Conservation (phyloP, 192 early-diverging fungal genomes). For the Coemansia reversa region DNA sequence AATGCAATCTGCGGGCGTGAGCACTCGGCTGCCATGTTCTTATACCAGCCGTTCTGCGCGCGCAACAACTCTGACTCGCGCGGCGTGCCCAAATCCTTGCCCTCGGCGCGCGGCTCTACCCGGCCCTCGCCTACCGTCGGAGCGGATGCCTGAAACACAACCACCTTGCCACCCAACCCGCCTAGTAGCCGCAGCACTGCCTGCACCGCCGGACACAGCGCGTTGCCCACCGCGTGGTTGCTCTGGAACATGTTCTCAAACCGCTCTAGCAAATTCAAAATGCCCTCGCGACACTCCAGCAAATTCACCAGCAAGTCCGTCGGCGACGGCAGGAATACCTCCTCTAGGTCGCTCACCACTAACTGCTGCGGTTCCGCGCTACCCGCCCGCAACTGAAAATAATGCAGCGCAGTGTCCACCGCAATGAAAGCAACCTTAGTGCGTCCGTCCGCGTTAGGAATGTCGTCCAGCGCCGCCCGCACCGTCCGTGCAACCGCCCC, state of each 20-base stretch:
- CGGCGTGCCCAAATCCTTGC: slow-evolving; percentile 83
- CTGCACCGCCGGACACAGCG: slow-evolving; percentile 79
- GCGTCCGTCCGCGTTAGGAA: slow-evolving; percentile 87
- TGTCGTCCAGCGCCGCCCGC: slow-evolving; percentile 73
- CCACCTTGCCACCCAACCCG: slow-evolving; percentile 86
- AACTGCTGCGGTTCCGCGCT: slow-evolving; percentile 90
- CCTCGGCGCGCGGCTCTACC: slow-evolving; percentile 82
- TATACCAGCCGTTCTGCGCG: slow-evolving; percentile 87
- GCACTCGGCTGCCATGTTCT: slow-evolving; percentile 87
- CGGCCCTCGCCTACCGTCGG: slow-evolving; percentile 80
- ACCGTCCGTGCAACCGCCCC: slow-evolving; percentile 79
- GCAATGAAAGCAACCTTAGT: slow-evolving; percentile 90
- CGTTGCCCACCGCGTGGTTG: slow-evolving; percentile 76
- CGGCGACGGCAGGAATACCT: slow-evolving; percentile 85
- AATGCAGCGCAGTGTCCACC: slow-evolving; percentile 85
- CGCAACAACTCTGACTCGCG: slow-evolving; percentile 86
- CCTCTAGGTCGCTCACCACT: slow-evolving; percentile 88
- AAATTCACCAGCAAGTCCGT: slow-evolving; percentile 87
- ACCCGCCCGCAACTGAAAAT: slow-evolving; percentile 77
- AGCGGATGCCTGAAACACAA: slow-evolving; percentile 75
- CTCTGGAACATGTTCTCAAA: slow-evolving; percentile 83
- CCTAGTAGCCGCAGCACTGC: slow-evolving; percentile 80
- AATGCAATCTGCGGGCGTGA: slow-evolving; percentile 85
- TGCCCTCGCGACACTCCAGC: slow-evolving; percentile 71
- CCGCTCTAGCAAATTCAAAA: slow-evolving; percentile 71